phyloP scores from a whole-genome alignment of 2,329 filamentous ascomycete genomes.

The Thielaviopsis euricoi region DNA sequence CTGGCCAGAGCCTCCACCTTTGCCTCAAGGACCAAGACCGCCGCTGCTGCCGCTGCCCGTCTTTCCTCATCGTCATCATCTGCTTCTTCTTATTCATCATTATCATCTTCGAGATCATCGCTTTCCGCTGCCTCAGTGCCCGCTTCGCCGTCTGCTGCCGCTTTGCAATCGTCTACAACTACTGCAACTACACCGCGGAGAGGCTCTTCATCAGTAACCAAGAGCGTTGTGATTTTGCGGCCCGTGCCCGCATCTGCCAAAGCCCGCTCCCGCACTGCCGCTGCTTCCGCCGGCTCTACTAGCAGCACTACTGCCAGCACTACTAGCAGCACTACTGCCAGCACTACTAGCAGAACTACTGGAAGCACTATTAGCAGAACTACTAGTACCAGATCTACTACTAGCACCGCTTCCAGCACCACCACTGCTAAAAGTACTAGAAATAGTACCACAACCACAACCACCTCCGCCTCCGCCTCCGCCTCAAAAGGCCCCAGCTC shows the following conservation, averaged over 20 bases:
- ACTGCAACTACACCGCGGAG: no score
- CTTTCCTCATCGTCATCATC: background rate
- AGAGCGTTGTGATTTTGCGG: conserved; percentile 7
- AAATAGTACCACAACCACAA: background rate
- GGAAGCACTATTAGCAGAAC: background rate
- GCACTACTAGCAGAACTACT: no score
- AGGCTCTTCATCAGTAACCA: background rate
- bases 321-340: no score
- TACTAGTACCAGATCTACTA: background rate
- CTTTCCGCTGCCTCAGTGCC: background rate
- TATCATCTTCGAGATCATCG: background rate
- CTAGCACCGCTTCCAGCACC: no score
- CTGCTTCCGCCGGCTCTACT: background rate
- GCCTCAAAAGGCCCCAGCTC: background rate
- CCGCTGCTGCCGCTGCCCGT: background rate
- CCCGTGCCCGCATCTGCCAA: conserved; percentile 2
- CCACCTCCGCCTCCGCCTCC: background rate
- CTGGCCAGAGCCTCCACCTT: conserved; percentile 5
- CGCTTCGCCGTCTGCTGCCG: background rate
- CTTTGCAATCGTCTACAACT: background rate
- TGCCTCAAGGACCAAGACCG: conserved; percentile 3
- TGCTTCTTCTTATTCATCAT: no score
- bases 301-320: background rate
- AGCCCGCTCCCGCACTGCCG: background rate
- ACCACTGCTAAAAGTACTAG: no score